Conservation (phyloP, 345 rosid species). For the Lepidium africanum region DNA sequence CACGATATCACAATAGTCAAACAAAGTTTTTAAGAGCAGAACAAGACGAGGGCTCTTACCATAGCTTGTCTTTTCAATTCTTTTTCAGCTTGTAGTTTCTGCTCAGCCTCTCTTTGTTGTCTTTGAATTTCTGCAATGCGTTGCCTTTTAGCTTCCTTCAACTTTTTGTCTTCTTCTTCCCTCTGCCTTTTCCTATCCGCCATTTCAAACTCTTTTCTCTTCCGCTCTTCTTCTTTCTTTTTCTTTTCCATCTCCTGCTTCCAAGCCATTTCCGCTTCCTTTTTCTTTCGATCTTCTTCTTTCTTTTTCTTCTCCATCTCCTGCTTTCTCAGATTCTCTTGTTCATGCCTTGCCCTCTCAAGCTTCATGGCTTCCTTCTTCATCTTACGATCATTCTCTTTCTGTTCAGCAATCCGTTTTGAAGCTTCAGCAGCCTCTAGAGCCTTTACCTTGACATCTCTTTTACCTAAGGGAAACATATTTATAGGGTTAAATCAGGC, state of each 20-base stretch:
- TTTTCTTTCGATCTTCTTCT: slow-evolving; percentile 74
- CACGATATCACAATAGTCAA: background rate
- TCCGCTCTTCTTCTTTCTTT: slow-evolving; percentile 65
- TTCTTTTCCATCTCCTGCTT: slow-evolving; percentile 80
- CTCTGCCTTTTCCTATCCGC: slow-evolving; percentile 53
- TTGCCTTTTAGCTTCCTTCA: slow-evolving; percentile 59
- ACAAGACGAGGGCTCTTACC: slow-evolving; percentile 30
- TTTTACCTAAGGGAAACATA: slow-evolving; percentile 52
- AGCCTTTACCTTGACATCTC: slow-evolving; percentile 83
- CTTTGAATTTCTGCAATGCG: slow-evolving; percentile 51
- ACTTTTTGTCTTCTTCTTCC: slow-evolving; percentile 32
- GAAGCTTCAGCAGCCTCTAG: slow-evolving; percentile 87
- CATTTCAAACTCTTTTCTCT: slow-evolving; percentile 35
- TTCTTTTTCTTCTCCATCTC: slow-evolving; percentile 66
- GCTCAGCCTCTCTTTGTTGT: slow-evolving; percentile 38
- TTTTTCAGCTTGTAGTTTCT: slow-evolving; percentile 37
- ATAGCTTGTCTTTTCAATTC: slow-evolving; percentile 34
- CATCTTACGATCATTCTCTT: slow-evolving; percentile 75
- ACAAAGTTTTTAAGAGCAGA: background rate
- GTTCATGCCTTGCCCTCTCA: slow-evolving; percentile 73
- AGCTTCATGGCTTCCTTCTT: slow-evolving; percentile 76
- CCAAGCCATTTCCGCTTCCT: slow-evolving; percentile 62
- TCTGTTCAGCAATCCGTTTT: slow-evolving; percentile 71
- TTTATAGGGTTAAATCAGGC: background rate
- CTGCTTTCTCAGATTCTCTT: slow-evolving; percentile 51